These are phyloP conservation scores for Aspergillus melleus DNA, from an alignment of 2,329 filamentous ascomycete genomes.

Conservation along the genomic window DNA sequence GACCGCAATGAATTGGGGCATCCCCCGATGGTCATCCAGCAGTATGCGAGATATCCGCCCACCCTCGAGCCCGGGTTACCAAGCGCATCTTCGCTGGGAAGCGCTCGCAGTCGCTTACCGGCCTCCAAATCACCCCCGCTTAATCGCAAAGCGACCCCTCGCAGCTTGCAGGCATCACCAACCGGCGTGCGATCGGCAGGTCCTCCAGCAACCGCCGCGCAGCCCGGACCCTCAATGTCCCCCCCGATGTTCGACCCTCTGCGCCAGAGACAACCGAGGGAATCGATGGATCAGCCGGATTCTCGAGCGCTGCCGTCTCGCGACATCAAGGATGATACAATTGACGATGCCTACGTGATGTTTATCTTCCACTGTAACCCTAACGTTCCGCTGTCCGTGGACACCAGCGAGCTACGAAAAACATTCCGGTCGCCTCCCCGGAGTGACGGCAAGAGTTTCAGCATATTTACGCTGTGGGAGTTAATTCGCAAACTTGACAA, in stretches of 20 bases:
- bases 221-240: slow-evolving; percentile 42
- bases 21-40: slow-evolving; percentile 36
- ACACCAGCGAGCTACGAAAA: slow-evolving; percentile 70
- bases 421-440: slow-evolving; percentile 78
- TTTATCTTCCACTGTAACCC: slow-evolving; percentile 95
- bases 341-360: slow-evolving; percentile 78
- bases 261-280: slow-evolving; percentile 30
- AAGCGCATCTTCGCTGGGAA: slow-evolving; percentile 39
- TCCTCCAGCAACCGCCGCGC: slow-evolving; percentile 23
- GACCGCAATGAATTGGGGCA: slow-evolving; percentile 26
- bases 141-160: slow-evolving; percentile 39
- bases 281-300: slow-evolving; percentile 45
- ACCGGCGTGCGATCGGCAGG: slow-evolving; percentile 31
- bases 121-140: slow-evolving; percentile 38
- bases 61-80: slow-evolving; percentile 36
- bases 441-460: slow-evolving; percentile 85
- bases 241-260: slow-evolving; percentile 37
- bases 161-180: slow-evolving; percentile 42
- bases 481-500: slow-evolving; percentile 75
- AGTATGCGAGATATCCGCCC: slow-evolving; percentile 40
- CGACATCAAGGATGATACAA: slow-evolving; percentile 66
- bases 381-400: slow-evolving; percentile 66
- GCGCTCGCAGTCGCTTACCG: slow-evolving; percentile 33
- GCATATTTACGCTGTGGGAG: slow-evolving; percentile 72
- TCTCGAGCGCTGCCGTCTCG: slow-evolving; percentile 62